Evolutionary conservation across 2,329 filamentous ascomycete genomes (phyloP).

Genomic region (Ascochyta pisi): DNA sequence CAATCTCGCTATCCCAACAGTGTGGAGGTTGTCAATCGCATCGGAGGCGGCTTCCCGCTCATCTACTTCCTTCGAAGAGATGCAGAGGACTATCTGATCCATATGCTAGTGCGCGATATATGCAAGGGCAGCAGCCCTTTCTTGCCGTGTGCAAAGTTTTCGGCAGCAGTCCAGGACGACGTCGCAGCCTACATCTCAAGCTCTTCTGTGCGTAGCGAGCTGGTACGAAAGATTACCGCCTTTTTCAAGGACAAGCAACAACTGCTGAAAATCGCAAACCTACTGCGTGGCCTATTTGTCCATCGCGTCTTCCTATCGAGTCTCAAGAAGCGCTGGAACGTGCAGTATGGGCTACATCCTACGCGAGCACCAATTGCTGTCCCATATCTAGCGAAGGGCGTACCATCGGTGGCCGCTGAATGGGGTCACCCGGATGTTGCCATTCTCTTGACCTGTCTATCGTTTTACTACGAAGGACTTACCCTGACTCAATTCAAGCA

Average conservation of each 20-base stretch:
- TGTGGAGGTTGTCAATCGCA: slow-evolving; percentile 58
- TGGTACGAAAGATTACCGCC: slow-evolving; percentile 25
- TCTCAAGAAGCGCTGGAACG: slow-evolving; percentile 70
- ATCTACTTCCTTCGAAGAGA: slow-evolving; percentile 61
- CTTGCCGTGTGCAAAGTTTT: slow-evolving; percentile 37
- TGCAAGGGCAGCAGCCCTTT: slow-evolving; percentile 35
- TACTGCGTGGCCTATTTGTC: slow-evolving; percentile 69
- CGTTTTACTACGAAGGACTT: slow-evolving; percentile 69
- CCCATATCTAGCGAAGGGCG: slow-evolving; percentile 68
- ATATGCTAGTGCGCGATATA: slow-evolving; percentile 41
- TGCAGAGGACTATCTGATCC: slow-evolving; percentile 41
- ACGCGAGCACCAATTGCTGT: slow-evolving; percentile 67
- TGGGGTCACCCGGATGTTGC: slow-evolving; percentile 71
- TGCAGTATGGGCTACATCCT: slow-evolving; percentile 61
- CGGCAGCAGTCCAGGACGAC: slow-evolving; percentile 29
- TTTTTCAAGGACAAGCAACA: slow-evolving; percentile 47
- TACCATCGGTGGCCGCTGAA: slow-evolving; percentile 68
- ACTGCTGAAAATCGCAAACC: slow-evolving; percentile 57
- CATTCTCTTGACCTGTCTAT: slow-evolving; percentile 53
- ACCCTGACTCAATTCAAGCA: slow-evolving; percentile 57
- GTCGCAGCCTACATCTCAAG: slow-evolving; percentile 46
- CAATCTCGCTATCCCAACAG: slow-evolving; percentile 51
- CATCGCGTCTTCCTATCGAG: slow-evolving; percentile 66
- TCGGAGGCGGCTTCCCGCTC: slow-evolving; percentile 57
- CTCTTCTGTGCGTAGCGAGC: slow-evolving; percentile 21